Base-by-base conservation (phyloP, 2,329 filamentous ascomycete species). In the Cryphonectria carpinicola region DNA sequence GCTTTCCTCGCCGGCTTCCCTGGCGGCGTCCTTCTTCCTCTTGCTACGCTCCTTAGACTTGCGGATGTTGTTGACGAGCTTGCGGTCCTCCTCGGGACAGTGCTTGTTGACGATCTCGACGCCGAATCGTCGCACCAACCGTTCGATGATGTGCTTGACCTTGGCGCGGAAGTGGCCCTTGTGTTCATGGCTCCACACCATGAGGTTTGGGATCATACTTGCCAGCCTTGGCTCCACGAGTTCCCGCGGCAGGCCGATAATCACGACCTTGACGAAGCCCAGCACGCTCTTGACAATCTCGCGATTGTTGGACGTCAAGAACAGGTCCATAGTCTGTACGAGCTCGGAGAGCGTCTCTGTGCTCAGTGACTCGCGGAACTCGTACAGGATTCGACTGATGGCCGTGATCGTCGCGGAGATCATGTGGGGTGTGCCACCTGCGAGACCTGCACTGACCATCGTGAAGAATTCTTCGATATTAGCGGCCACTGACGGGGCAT, bases 171-270 rank as follows among this genome's bases (percentile, higher is more conserved):
- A 96, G 79, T 97, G 94, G 17, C 94, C 94, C 84, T 98, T 98
- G 85, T 99, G 97, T 82, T 99, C 96, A 81, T 98, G 94, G 79
- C 93, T 95, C 95, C 96, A 99, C 58, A 95, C 90, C 86, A 98
- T 93, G 28, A 98, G 85, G 80, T 97, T 97, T 4, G 95, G 93
- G 2, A 99, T 88, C 64, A 99, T 86, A 0, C 90, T 89, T 43
- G 86, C 84, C 49, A 99, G 88, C 35, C 94, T 89, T 5, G 93
- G 91, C 49, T 91, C 86, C 84, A 99, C 91, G 73, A 97, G 85
- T 7, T 92, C 89, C 56, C 90, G 88, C 0, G 95, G 94, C 41
- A 98, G 84, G 71, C 93, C 91, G 76, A 98, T 94, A 71, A 97
- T 90, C 76, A 93, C 97, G 37, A 99, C 94, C 84, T 99, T 99